phyloP scores from a whole-genome alignment of 345 rosid genomes.

The Kandelia obovata region DNA sequence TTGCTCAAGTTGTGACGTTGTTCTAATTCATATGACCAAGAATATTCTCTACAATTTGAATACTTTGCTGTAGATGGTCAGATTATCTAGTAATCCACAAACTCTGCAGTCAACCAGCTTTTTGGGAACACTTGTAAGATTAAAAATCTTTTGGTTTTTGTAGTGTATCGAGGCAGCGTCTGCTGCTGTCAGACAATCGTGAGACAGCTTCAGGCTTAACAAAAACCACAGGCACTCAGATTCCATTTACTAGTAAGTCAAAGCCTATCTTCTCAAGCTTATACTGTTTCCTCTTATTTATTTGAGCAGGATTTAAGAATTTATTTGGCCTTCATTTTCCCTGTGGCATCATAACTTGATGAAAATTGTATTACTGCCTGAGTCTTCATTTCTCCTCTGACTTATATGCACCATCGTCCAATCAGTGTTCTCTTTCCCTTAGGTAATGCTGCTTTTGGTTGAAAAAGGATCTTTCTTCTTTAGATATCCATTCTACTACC shows the following conservation, averaged over 20 bases:
- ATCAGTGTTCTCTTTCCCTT: no score
- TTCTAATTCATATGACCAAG: not conserved
- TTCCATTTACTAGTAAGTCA: slow-evolving; percentile 28
- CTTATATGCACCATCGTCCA: no score
- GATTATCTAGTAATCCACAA: not conserved
- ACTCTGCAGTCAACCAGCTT: not conserved
- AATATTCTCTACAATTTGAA: not conserved
- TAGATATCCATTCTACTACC: no score
- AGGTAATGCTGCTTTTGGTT: no score
- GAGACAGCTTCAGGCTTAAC: slow-evolving; percentile 29
- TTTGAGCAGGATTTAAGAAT: not conserved
- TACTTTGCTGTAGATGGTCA: not conserved
- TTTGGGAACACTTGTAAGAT: not conserved
- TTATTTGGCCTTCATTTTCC: not conserved
- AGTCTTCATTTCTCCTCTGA: not conserved
- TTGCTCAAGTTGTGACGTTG: not conserved
- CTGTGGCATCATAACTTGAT: not conserved
- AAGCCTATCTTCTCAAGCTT: slow-evolving; percentile 9
- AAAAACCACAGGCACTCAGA: slow-evolving; percentile 21
- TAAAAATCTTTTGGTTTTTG: slow-evolving; percentile 17
- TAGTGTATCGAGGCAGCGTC: slow-evolving; percentile 34
- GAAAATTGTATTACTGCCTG: slow-evolving; percentile 6
- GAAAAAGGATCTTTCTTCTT: no score
- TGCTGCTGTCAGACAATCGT: slow-evolving; percentile 22
- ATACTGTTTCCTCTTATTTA: slow-evolving; percentile 7